Evolutionary conservation across 2,329 filamentous ascomycete genomes (phyloP), one percentile per base, ranked within the genome.

Genomic region (Penicillium verrucosum): DNA sequence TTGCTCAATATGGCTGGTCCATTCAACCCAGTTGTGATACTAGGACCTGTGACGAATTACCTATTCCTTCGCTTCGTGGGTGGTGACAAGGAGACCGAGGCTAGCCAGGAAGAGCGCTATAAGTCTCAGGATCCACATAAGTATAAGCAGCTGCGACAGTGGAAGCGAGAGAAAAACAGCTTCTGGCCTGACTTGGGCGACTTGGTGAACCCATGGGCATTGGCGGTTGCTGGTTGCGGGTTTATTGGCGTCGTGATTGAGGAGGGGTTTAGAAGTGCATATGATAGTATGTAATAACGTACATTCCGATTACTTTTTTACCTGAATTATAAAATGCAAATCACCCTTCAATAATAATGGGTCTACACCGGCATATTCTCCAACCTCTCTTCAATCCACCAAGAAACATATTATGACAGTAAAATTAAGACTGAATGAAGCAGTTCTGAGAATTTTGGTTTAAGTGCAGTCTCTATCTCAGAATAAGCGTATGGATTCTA

Each of bases 41-140:
- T 85, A 2, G 84, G 83, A 0, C 81, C 83, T 0, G 46, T 84
- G 5, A 78, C 81, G 14, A 86, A 86, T 68, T 86, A 86, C 70
- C 54, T 78, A 14, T 85, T 82, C 75, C 77, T 86, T 14, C 80
- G 83, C 53, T 81, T 76, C 61, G 73, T 84, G 11, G 80, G 83
- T 9, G 83, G 83, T 8, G 82, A 85, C 65, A 80, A 77, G 58
- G 69, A 82, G 66, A 84, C 80, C 34, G 83, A 85, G 62, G 73
- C 73, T 23, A 75, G 73, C 54, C 82, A 85, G 66, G 76, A 77
- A 51, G 74, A 78, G 50, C 77, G 82, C 5, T 86, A 86, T 64
- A 75, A 75, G 21, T 75, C 75, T 38, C 76, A 78, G 14, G 77
- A 80, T 56, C 75, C 77, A 5, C 67, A 75, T 45, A 86, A 86